Base-by-base conservation (phyloP, 2,329 filamentous ascomycete species). In the Pseudogymnoascus sp. region DNA sequence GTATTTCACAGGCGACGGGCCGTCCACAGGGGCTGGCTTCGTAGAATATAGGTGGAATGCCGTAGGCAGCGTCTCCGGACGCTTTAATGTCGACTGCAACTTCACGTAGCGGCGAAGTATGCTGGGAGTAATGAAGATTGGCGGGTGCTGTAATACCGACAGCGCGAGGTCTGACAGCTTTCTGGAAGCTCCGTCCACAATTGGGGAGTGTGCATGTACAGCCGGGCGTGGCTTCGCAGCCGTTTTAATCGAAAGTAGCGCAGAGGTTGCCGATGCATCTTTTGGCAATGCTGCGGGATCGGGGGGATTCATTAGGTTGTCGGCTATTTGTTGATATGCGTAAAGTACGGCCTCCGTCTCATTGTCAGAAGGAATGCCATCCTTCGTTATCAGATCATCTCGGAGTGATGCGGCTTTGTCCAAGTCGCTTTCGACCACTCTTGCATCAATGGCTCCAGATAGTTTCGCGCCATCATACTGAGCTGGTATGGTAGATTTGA, bases 21-120 rank as follows among this genome's bases (percentile, higher is more conserved):
- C 80, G 69, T 85, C 79, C 60, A 82, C 77, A 2, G 92, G 89
- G 66, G 86, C 79, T 8, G 90, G 89, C 75, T 97, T 99, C 69
- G 85, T 84, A 59, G 91, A 90, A 74, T 93, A 97, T 62, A 97
- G 81, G 63, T 87, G 79, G 71, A 99, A 89, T 44, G 92, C 85
- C 65, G 88, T 84, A 5, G 93, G 91, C 66, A 97, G 84, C 50
- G 89, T 87, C 67, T 90, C 85, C 2, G 91, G 87, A 63, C 83
- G 86, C 66, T 86, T 84, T 46, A 97, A 83, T 10, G 87, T 81
- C 28, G 87, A 81, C 74, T 96, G 91, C 50, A 91, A 85, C 38
- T 84, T 81, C 66, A 96, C 87, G 75, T 97, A 97, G 68, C 84
- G 75, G 64, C 83, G 79, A 40, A 97, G 84, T 36, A 93, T 79